phyloP scores from a whole-genome alignment of 2,329 filamentous ascomycete genomes.

The Chaetomiaceae sp. region DNA sequence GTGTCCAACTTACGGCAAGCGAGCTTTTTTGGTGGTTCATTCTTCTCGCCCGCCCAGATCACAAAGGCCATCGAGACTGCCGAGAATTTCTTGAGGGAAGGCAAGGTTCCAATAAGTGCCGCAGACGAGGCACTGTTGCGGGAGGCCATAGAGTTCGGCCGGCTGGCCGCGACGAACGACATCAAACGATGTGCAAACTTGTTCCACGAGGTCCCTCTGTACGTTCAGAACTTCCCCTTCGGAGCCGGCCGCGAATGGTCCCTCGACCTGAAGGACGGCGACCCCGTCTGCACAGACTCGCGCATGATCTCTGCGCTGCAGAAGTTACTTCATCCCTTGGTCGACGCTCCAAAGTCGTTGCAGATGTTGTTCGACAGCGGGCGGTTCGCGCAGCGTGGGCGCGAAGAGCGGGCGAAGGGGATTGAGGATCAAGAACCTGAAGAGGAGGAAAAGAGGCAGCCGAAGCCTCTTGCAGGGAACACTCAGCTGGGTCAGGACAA shows the following conservation, averaged over 20 bases:
- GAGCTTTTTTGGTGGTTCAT: slow-evolving; percentile 79
- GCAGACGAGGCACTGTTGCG: slow-evolving; percentile 59
- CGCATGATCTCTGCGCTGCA: slow-evolving; percentile 51
- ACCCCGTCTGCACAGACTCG: slow-evolving; percentile 47
- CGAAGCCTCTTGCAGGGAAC: slow-evolving; percentile 37
- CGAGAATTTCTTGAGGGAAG: slow-evolving; percentile 61
- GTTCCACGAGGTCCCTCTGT: slow-evolving; percentile 75
- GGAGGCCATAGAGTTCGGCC: slow-evolving; percentile 63
- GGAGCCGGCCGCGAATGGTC: slow-evolving; percentile 62
- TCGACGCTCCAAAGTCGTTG: slow-evolving; percentile 41
- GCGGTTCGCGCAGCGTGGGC: slow-evolving; percentile 38
- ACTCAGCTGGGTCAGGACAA: slow-evolving; percentile 39
- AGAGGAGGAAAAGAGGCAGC: background rate
- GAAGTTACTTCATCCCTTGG: slow-evolving; percentile 44
- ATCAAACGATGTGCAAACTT: slow-evolving; percentile 64
- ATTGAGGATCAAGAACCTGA: slow-evolving; percentile 13
- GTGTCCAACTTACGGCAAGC: slow-evolving; percentile 77
- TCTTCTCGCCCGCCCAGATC: slow-evolving; percentile 63
- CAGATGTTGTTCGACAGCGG: slow-evolving; percentile 46
- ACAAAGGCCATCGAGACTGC: slow-evolving; percentile 60
- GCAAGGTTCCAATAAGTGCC: slow-evolving; percentile 52
- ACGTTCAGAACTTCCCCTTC: slow-evolving; percentile 62
- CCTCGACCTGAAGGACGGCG: slow-evolving; percentile 50
- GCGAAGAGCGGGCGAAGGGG: slow-evolving; percentile 34
- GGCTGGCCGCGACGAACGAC: slow-evolving; percentile 52